Percentiles rank a stretch among this genome's conserved stretches.
Conservation (phyloP, 2,329 filamentous ascomycete species). For the Chaetomium sp. region DNA sequence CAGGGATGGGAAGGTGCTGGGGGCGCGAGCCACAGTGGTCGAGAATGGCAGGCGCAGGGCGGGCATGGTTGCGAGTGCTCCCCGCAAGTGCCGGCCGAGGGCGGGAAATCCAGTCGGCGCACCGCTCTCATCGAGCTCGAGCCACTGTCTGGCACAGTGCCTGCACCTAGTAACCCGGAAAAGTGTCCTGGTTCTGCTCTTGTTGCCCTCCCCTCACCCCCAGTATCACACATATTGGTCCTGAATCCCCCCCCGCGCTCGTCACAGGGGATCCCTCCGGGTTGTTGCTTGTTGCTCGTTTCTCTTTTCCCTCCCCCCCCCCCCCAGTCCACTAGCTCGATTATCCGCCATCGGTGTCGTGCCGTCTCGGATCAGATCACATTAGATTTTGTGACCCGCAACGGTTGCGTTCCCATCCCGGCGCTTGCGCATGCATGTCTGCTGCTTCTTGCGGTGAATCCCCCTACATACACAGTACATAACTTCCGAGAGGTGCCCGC, state of each 20-base stretch:
- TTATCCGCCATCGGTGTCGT: constrained; percentile 18
- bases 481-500: constrained; percentile 52
- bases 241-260: constrained; percentile 24
- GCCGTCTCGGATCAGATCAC: constrained; percentile 20
- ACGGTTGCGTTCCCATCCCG: constrained; percentile 26
- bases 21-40: constrained; percentile 21
- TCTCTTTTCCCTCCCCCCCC: background rate
- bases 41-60: constrained; percentile 14
- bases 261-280: constrained; percentile 23
- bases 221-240: constrained; percentile 33
- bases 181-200: constrained; percentile 5
- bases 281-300: constrained; percentile 15
- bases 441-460: constrained; percentile 28
- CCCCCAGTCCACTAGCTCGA: background rate
- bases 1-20: constrained; percentile 18
- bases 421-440: constrained; percentile 32
- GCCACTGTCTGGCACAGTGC: background rate
- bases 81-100: constrained; percentile 20
- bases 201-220: background rate
- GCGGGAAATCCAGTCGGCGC: constrained; percentile 1
- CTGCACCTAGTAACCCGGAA: constrained; percentile 14
- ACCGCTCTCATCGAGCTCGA: background rate
- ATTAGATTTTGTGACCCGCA: constrained; percentile 30
- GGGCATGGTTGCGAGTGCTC: constrained; percentile 12
- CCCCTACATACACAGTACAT: constrained; percentile 55